Base-by-base conservation (phyloP, 139 green algal genomes). In the Eudorina sp. region DNA sequence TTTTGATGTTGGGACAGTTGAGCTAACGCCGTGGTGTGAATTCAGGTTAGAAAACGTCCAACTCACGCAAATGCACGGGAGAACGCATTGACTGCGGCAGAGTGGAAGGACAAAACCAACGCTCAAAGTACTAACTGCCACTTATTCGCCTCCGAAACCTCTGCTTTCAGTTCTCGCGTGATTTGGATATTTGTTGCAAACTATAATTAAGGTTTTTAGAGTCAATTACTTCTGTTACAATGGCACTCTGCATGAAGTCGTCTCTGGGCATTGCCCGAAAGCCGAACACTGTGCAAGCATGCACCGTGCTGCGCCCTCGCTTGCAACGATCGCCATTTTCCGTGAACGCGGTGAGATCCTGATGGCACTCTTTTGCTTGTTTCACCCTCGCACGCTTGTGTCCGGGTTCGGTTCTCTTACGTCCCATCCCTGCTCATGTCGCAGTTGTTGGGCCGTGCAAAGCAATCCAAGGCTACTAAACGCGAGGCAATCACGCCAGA, bases 401-500 rank as follows among this genome's bases (percentile, higher is more conserved):
- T n/a, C n/a, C n/a, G n/a, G n/a, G n/a, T n/a, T n/a, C n/a, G n/a
- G n/a, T n/a, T n/a, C n/a, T n/a, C n/a, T n/a, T n/a, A n/a, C n/a
- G n/a, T n/a, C n/a, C n/a, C n/a, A n/a, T n/a, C n/a, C n/a, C n/a
- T n/a, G n/a, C n/a, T n/a, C 11, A 13, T 19, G 46, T 11, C 8
- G n/a, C 78, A 86, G 80, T 4, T 76, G 9, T 75, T 77, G 4
- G 80, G 60, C 19, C 45, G 70, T 60, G 60, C 58, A 0, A 74
- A 85, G 55, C 18, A 66, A 4, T 19, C 41, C 41, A 86, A 86
- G 58, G 43, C 11, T 1, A 53, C 55, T 8, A 90, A 88, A 76
- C 75, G 83, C 31, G 85, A 78, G 8, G 92, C 87, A 4, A 77
- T 95, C 27, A 46, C 89, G 1, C 87, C 92, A 27, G 80, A 90